Base-by-base conservation (phyloP, 1,284 basidiomycete genomes). In the Fomitopsis betulina region DNA sequence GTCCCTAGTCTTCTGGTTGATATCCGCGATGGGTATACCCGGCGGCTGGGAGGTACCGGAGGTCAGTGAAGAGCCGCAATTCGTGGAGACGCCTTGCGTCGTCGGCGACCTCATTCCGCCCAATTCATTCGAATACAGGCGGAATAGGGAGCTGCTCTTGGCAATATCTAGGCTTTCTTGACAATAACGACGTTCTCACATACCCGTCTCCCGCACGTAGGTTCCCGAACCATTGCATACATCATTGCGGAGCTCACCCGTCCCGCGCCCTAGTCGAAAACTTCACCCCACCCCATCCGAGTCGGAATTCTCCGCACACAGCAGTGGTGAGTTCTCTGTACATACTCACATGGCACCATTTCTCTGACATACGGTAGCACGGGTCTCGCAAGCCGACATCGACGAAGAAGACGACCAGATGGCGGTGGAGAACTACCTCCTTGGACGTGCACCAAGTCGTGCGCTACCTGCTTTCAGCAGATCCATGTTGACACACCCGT, bases 241-340 rank as follows among this genome's bases (percentile, higher is more conserved):
- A 68, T 60, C 67, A 71, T 57, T 62, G 63, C 58, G 67, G 35
- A 43, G 39, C 55, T 61, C 53, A 61, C 49, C 62, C 58, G 56
- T 64, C 68, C 54, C 54, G 35, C 21, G 68, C 65, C 55, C 67
- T 72, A 55, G 59, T 60, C 56, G 49, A 39, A 38, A 56, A 59
- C 23, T 51, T 51, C 65, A 61, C 53, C 68, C 72, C 61, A 70
- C 68, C 53, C 67, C 69, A 39, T 79, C 79, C n/a, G 79, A 79
- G 60, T 81, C 79, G 19, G 75, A 76, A 59, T 83, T 80, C 79
- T 67, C 68, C 25, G 76, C 77, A 9, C 75, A 76, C 61, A 75
- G 72, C 55, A 67, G 72, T 61, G 75, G 79, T 80, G 59, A 61
- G 70, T 60, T 12, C 32, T 4, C n/a, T n/a, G 32, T 33, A n/a